Evolutionary conservation across 1,284 basidiomycete genomes (phyloP), one percentile per base, ranked within the genome.

Genomic region (Ganoderma lingzhi): DNA sequence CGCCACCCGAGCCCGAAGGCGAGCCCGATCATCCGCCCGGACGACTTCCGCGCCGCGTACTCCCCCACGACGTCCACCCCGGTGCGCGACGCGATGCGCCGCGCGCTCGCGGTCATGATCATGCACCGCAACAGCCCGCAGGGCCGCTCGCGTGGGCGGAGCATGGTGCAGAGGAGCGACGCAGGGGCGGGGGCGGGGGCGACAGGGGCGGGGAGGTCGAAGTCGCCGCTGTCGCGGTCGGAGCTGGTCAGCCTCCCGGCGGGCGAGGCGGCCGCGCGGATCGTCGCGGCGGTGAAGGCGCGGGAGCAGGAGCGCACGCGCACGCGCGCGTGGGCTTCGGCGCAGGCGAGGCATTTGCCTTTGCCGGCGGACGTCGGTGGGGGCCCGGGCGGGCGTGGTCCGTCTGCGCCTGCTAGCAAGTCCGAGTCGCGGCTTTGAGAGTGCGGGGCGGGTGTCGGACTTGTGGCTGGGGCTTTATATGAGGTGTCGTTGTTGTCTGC

Each of bases 121-220:
- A 59, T 59, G 56, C 56, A 59, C 35, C 56, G 56, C 56, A n/a
- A 59, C 56, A 59, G 56, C 56, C 56, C 56, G 3, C 56, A 23
- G 19, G 6, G 35, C 8, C 56, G 56, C 1, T n/a, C 35, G 35
- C 17, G 19, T 3, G 53, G 53, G 28, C 14, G 30, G 30, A 55
- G 53, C 17, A 9, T 5, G 17, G 23, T 41, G 39, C 39, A 41
- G 39, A 41, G 10, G 48, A 3, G 30, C 28, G 53, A 55, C 8
- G 35, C 35, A 35, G 23, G 23, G 23, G 23, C 23, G 23, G 35
- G 35, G 35, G 35, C 35, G 35, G 8, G 4, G 35, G 35, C 35
- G 35, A 35, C 35, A 1, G 35, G 4, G 35, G 35, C 35, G 4
- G 4, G 4, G 8, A 3, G 12, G 55, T 35, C 44, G 45, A 48